Conservation (phyloP, 2,329 filamentous ascomycete genomes). For the Xylariaceae sp. region DNA sequence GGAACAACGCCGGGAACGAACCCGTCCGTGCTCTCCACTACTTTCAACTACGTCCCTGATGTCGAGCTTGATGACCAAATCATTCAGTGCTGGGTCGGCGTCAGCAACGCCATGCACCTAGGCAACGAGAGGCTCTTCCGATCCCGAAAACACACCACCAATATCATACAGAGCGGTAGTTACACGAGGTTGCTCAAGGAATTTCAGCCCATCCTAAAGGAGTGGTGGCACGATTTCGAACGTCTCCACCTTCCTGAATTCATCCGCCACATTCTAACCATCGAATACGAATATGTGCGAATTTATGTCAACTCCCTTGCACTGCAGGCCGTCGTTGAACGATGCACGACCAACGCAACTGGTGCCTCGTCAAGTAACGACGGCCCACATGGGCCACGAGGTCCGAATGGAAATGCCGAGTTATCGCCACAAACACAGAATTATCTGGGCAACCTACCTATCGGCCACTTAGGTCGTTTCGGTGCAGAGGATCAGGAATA, state of each 20-base stretch:
- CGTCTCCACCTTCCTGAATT: slow-evolving; percentile 72
- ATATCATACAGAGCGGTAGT: slow-evolving; percentile 83
- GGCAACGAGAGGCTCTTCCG: slow-evolving; percentile 89
- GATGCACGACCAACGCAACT: slow-evolving; percentile 79
- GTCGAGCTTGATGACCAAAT: slow-evolving; percentile 72
- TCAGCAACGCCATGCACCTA: slow-evolving; percentile 90
- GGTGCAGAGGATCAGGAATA: slow-evolving; percentile 73
- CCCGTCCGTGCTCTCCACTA: slow-evolving; percentile 61
- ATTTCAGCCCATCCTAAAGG: slow-evolving; percentile 77
- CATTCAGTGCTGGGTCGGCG: slow-evolving; percentile 90
- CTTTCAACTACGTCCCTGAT: slow-evolving; percentile 71
- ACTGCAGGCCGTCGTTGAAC: slow-evolving; percentile 91
- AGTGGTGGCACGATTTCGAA: slow-evolving; percentile 85
- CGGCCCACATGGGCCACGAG: slow-evolving; percentile 46
- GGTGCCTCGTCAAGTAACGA: slow-evolving; percentile 46
- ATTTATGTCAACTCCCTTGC: slow-evolving; percentile 95
- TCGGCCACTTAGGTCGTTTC: slow-evolving; percentile 69
- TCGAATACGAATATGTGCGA: slow-evolving; percentile 94
- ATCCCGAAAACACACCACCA: slow-evolving; percentile 84
- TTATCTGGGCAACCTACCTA: slow-evolving; percentile 68
- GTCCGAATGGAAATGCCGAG: slow-evolving; percentile 48
- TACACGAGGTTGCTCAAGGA: slow-evolving; percentile 83
- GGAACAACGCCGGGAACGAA: slow-evolving; percentile 67
- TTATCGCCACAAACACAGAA: slow-evolving; percentile 70
- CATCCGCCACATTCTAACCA: slow-evolving; percentile 79